Evolutionary conservation across 2,329 filamentous ascomycete species (phyloP), one percentile per base, ranked within the genome.

Genomic region (Nannizziopsis arthrosporioides): DNA sequence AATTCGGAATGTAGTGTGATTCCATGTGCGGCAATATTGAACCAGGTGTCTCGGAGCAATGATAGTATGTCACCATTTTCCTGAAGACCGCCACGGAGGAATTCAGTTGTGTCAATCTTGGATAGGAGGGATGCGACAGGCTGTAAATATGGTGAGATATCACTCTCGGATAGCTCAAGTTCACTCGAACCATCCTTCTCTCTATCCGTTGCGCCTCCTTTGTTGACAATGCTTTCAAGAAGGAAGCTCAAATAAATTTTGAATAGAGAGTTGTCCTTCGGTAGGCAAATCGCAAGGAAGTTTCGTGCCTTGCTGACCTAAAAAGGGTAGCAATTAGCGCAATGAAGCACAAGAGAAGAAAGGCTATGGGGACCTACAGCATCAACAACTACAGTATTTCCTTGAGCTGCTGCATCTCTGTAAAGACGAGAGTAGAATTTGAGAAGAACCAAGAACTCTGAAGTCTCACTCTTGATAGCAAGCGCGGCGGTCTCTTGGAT

Each of bases 1-100:
- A 84, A 77, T 12, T 81, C 76, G 0, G 87, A 90, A 12, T 77
- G 76, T 9, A 83, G 74, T 8, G 81, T 82, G 62, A 96, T 94
- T 3, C 89, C 92, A 63, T 98, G 92, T 0, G 94, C 84, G 17
- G 89, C 85, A 53, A 96, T 87, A 59, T 98, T 99, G 69, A 95
- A 96, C 92, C 92, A 99, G 4, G 87, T 86, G 71, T 98, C 89
- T 45, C 90, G 81, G 56, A 92, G 77, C 49, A 93, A 69, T 52
- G 84, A 76, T 6, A 80, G 78, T 50, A 90, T 81, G 44, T 89
- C 83, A 45, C 84, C 77, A 48, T 63, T 47, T 68, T 67, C 49
- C 53, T 55, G 46, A 54, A 60, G 48, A 61, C 66, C 47, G n/a
- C 51, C 47, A 17, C 63, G 62, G n/a, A 54, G 44, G 14, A 51